These are phyloP conservation scores for Podospora fimiseda DNA, from an alignment of 495 filamentous ascomycete genomes.

Conservation along the genomic window DNA sequence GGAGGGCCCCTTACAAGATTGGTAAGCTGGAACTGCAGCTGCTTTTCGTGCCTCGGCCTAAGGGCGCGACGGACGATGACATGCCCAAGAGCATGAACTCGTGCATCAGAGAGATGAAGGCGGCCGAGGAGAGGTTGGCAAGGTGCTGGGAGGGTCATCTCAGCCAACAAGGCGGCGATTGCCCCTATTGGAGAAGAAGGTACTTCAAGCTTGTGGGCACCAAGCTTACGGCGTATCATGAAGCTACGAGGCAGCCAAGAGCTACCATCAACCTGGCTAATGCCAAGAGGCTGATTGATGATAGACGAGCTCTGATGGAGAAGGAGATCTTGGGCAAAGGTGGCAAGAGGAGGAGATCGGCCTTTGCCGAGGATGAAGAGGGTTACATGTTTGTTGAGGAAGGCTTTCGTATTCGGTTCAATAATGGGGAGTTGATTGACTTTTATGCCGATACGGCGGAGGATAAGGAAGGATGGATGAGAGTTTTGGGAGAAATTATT, in stretches of 20 bases:
- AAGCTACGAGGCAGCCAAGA: slow-evolving; percentile 87
- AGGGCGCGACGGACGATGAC: slow-evolving; percentile 82
- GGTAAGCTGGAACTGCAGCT: slow-evolving; percentile 90
- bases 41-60: slow-evolving; percentile 87
- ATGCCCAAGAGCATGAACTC: slow-evolving; percentile 98
- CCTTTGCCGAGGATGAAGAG: slow-evolving; percentile 96
- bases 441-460: slow-evolving; percentile 88
- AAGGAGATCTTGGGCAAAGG: slow-evolving; percentile 67
- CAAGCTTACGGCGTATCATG: slow-evolving; percentile 92
- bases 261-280: slow-evolving; percentile 96
- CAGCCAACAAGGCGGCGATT: slow-evolving; percentile 95
- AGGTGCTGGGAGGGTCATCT: slow-evolving; percentile 80
- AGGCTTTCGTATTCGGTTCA: slow-evolving; percentile 96
- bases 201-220: slow-evolving; percentile 92
- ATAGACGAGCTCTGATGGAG: slow-evolving; percentile 73
- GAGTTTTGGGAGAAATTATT: slow-evolving; percentile 75
- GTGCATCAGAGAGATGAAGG: slow-evolving; percentile 84
- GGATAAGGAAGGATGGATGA: slow-evolving; percentile 93
- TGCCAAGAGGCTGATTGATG: slow-evolving; percentile 89
- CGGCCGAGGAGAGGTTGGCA: slow-evolving; percentile 67
- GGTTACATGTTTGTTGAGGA: slow-evolving; percentile 99
- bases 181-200: slow-evolving; percentile 95
- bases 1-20: slow-evolving; percentile 83
- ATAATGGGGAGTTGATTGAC: slow-evolving; percentile 95
- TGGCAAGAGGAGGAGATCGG: slow-evolving; percentile 79